Percentiles rank a stretch among this genome's conserved stretches.
Conservation (phyloP, 805 yeast species). For the Yarrowia sp. region DNA sequence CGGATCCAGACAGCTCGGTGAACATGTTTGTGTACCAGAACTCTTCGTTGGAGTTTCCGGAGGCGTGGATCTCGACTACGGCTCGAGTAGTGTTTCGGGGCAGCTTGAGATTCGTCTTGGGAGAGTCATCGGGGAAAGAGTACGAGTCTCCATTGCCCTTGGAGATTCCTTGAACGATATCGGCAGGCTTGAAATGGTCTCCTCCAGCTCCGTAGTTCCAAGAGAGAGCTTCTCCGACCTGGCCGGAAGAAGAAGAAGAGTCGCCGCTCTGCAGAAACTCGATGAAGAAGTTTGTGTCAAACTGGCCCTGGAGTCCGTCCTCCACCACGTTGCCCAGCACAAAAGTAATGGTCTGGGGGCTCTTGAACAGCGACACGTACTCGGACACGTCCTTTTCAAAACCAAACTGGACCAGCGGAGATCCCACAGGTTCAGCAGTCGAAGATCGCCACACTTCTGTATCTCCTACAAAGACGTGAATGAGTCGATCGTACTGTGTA, state of each 20-base stretch:
- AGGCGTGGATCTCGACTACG: constrained; percentile 54
- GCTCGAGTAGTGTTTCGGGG: constrained; percentile 58
- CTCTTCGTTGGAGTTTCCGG: constrained; percentile 79
- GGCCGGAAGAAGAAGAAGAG: no score
- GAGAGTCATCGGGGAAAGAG: constrained; percentile 43
- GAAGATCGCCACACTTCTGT: constrained; percentile 79
- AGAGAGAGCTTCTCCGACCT: not conserved
- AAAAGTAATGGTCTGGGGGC: constrained; percentile 44
- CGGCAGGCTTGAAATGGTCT: constrained; percentile 36
- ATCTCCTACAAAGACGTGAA: constrained; percentile 44
- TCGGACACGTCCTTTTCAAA: constrained; percentile 62
- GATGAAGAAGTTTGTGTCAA: constrained; percentile 51
- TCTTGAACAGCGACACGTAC: constrained; percentile 50
- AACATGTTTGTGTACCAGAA: constrained; percentile 68
- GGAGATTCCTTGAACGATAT: constrained; percentile 30
- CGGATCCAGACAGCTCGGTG: constrained; percentile 34
- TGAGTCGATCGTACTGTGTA: constrained; percentile 41
- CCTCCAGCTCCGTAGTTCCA: constrained; percentile 46
- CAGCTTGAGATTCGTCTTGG: constrained; percentile 50
- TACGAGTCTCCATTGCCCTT: constrained; percentile 34
- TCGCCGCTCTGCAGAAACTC: constrained; percentile 45
- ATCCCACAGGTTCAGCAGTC: constrained; percentile 66
- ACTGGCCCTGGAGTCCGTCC: constrained; percentile 55
- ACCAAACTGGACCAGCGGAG: constrained; percentile 40
- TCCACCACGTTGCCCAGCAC: constrained; percentile 61